These are phyloP conservation scores for Ceratocystis harringtonii DNA, from an alignment of 2,329 filamentous ascomycete species.

Conservation along the genomic window DNA sequence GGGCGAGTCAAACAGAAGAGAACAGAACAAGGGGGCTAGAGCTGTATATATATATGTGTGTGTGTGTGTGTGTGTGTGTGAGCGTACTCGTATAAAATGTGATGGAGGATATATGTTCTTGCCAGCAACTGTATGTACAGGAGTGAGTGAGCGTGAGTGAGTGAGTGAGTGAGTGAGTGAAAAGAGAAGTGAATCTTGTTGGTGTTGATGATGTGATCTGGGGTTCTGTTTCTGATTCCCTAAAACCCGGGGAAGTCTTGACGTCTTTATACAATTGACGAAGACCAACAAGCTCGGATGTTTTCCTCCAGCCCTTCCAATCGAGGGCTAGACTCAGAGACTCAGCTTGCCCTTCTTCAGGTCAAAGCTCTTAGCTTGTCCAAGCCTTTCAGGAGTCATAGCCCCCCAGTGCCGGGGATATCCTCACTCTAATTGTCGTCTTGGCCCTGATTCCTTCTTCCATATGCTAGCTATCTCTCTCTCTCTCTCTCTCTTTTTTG, in stretches of 20 bases:
- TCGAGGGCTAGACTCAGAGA: not conserved
- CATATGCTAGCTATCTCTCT: too few relatives aligned
- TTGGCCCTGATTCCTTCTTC: not conserved
- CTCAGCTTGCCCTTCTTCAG: not conserved
- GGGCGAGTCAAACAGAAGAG: not conserved
- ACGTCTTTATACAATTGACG: not conserved
- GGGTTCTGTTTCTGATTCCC: not conserved
- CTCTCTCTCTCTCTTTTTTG: not conserved
- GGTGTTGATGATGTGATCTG: not conserved
- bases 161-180: conserved; percentile 7
- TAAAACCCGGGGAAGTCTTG: not conserved
- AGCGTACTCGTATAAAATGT: too few relatives aligned
- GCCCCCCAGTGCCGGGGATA: not conserved
- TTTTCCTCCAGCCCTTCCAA: not conserved
- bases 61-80: too few relatives aligned
- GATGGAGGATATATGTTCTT: too few relatives aligned
- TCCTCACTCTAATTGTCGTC: not conserved
- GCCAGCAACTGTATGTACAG: too few relatives aligned
- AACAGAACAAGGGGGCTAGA: not conserved
- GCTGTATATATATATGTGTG: too few relatives aligned
- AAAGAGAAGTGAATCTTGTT: not conserved
- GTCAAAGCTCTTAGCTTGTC: not conserved
- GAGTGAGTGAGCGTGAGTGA: not conserved
- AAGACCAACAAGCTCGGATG: not conserved
- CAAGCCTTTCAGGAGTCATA: not conserved